Base-by-base conservation (phyloP, 164 flowering plant species). In the Umbilicus rupestris region DNA sequence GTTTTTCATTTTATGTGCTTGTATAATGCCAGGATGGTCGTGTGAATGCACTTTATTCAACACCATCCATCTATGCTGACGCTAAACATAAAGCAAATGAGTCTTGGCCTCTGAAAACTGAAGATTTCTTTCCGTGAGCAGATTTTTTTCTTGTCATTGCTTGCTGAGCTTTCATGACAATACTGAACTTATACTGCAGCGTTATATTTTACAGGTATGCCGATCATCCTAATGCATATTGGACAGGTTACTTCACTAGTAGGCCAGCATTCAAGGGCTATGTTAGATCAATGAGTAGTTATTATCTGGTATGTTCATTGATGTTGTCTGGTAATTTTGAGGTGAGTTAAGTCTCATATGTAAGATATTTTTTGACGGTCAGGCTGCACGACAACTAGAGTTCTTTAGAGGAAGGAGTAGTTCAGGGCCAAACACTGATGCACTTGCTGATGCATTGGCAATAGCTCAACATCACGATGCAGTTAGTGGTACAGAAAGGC, bases 401-500 rank as follows among this genome's bases (percentile, higher is more conserved):
- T 84, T 78, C 72, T 78, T 89, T 42, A 73, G 30, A 72, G 99
- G 99, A 46, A 88, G 86, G 75, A 78, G 63, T 65, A 68, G 64
- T 33, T 73, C 80, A 42, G 85, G 89, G 26, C 86, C 91, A 37
- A 88, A 81, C 29, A 87, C 92, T 30, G 90, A 85, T 68, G 66
- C 77, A 63, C 73, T 95, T 65, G 99, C 83, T 9, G 91, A 95
- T 82, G 97, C 99, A 65, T 79, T 95, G 73, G 99, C 93, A 55
- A 81, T 94, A 71, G 93, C 90, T 70, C 99, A 94, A 73, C 99
- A 94, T 78, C 99, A 94, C 75, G 99, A 95, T 87, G 99, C 89
- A 64, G 97, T 95, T 65, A 79, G 81, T 77, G 97, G 99, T 46
- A 95, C 99, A 19, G 82, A 73, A 71, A 82, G 87, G 83, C 99